Percentiles rank a stretch among this genome's conserved stretches.
phyloP scores from a whole-genome alignment of 441 rosid species.

The Oxalis stricta region DNA sequence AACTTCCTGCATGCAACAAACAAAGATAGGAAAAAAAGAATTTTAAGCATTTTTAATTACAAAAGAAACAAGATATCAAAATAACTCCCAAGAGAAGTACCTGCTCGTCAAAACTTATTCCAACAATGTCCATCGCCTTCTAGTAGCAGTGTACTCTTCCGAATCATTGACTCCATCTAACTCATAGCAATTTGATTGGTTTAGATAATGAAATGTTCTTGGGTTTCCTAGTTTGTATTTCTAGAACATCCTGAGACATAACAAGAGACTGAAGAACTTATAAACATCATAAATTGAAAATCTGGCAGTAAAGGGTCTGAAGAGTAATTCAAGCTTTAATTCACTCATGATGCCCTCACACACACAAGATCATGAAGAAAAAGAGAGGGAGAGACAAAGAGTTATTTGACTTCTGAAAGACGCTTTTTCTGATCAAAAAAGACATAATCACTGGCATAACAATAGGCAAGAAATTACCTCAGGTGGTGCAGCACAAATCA shows the following conservation, averaged over 20 bases:
- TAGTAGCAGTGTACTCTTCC: constrained; percentile 69
- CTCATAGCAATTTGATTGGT: constrained; percentile 78
- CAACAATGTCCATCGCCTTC: constrained; percentile 93
- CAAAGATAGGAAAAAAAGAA: constrained; percentile 6
- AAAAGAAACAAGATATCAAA: constrained; percentile 4
- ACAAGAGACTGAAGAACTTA: constrained; percentile 4
- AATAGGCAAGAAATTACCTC: constrained; percentile 41
- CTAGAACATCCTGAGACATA: constrained; percentile 48
- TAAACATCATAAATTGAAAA: constrained; percentile 5
- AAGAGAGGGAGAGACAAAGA: neutral
- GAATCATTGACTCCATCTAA: constrained; percentile 81
- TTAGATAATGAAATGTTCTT: constrained; percentile 77
- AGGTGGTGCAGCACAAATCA: constrained; percentile 92
- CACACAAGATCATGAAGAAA: neutral
- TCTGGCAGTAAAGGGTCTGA: too few relatives aligned
- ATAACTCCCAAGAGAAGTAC: constrained; percentile 21
- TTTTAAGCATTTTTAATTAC: neutral
- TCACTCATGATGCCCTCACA: too few relatives aligned
- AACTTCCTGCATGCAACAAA: too few relatives aligned
- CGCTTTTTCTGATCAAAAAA: neutral
- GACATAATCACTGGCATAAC: neutral
- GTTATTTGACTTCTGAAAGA: too few relatives aligned
- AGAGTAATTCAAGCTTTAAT: too few relatives aligned
- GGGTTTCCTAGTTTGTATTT: constrained; percentile 66
- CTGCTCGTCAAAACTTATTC: constrained; percentile 82